Base-by-base conservation (phyloP, 805 yeast genomes). In the Candida loeiensis region DNA sequence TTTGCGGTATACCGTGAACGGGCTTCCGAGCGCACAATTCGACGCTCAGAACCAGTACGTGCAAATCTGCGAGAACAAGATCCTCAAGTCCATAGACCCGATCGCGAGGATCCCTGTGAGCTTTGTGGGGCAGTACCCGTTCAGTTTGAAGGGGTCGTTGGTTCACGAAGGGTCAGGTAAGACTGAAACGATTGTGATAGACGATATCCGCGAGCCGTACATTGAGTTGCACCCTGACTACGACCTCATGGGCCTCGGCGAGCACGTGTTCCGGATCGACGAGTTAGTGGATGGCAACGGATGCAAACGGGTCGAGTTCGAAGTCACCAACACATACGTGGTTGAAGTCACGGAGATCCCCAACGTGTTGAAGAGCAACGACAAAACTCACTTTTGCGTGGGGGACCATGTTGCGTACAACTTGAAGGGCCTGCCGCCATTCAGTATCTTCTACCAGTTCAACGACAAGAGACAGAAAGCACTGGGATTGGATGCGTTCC, bases 401-500 rank as follows among this genome's bases (percentile, higher is more conserved):
- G 99, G 99, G 8, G 98, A 91, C 46, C 83, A 85, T 45, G 77
- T 93, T 18, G 72, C 83, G 1, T 86, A 86, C 55, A 76, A 82
- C 45, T 61, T 91, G 46, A 76, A 76, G 12, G 98, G 98, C 2
- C 66, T 76, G 3, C 77, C 95, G 0, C 96, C 96, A 15, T 88
- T 88, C 56, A 74, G 74, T 1, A 74, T 95, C 4, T 76, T 68
- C 37, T 93, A 93, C 57, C 73, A 73, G 19, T 90, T 91, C 64
- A 82, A 85, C 50, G 83, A 74, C 2, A 64, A 68, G 20, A 59
- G 62, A 24, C 79, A 82, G 47, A 75, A 69, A 44, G 82, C 93
- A 0, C 71, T 71, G 19, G 75, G 76, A 60, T 58, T 65, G 6
- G 46, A 45, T 9, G 54, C 61, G 5, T 77, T 77, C 57, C 74